These are phyloP conservation scores for Paecilomyces niveus DNA, from an alignment of 2,329 filamentous ascomycete genomes.

Conservation along the genomic window DNA sequence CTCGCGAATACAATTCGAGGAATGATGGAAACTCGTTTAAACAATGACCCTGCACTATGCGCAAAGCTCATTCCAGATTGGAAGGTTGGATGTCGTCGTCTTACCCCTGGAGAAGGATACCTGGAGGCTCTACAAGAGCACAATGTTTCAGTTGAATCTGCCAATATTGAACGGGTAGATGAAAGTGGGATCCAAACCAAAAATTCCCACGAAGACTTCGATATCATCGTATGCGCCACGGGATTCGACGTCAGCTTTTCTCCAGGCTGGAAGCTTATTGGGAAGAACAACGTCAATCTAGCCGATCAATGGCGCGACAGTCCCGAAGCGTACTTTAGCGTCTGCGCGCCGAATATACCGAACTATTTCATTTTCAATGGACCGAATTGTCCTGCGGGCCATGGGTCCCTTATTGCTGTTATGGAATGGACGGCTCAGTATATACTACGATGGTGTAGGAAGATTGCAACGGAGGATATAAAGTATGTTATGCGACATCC, in stretches of 20 bases:
- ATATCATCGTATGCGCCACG: conserved; percentile 56
- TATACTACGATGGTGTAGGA: conserved; percentile 14
- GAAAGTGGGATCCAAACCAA: conserved; percentile 48
- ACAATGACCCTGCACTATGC: neutral
- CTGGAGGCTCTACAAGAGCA: conserved; percentile 45
- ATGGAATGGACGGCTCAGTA: conserved; percentile 11
- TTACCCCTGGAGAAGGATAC: conserved; percentile 57
- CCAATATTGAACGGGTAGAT: conserved; percentile 48
- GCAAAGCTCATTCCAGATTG: conserved; percentile 47
- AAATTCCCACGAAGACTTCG: conserved; percentile 45
- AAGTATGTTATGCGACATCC: neutral
- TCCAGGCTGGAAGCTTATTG: neutral
- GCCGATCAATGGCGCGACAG: neutral
- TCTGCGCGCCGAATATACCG: neutral
- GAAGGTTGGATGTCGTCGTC: conserved; percentile 50
- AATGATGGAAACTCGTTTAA: neutral
- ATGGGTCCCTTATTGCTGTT: conserved; percentile 10
- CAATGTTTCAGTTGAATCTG: neutral
- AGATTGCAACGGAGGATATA: conserved; percentile 1
- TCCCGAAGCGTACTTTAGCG: neutral
- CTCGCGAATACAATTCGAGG: neutral
- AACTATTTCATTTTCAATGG: conserved; percentile 1
- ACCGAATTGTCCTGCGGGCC: conserved; percentile 10
- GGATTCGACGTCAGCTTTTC: conserved; percentile 26
- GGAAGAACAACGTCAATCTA: neutral